Conservation (phyloP, 129 eudicot genomes). For the Flaveria linearis region DNA sequence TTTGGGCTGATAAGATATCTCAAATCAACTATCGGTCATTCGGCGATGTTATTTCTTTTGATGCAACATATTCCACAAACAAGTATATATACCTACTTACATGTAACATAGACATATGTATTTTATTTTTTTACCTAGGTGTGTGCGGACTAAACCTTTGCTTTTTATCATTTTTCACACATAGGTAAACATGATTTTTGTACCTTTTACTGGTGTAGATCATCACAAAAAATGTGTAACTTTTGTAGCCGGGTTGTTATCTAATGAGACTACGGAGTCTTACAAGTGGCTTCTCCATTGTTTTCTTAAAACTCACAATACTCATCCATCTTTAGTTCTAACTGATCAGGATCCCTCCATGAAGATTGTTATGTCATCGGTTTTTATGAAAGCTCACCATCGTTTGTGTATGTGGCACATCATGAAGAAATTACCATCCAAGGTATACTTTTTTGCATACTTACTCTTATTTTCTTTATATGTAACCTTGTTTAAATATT, state of each 20-base stretch:
- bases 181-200: neutral
- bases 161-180: too few species aligned
- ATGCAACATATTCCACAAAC: too few species aligned
- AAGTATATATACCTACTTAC: too few species aligned
- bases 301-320: neutral
- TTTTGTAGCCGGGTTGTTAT: neutral
- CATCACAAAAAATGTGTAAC: neutral
- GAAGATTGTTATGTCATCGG: neutral
- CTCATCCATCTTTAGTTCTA: neutral
- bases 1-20: too few species aligned
- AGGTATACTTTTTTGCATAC: neutral
- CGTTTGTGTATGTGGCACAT: neutral
- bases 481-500: too few species aligned
- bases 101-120: too few species aligned
- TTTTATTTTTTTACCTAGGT: too few species aligned
- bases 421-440: neutral
- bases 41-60: too few species aligned
- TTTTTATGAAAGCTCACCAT: neutral
- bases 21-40: too few species aligned
- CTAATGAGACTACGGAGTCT: neutral
- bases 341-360: neutral
- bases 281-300: neutral
- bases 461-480: too few species aligned
- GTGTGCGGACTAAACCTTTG: too few species aligned
- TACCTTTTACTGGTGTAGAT: neutral